Base-by-base conservation (phyloP, 2,329 filamentous ascomycete species). In the Aureobasidium subglaciale region DNA sequence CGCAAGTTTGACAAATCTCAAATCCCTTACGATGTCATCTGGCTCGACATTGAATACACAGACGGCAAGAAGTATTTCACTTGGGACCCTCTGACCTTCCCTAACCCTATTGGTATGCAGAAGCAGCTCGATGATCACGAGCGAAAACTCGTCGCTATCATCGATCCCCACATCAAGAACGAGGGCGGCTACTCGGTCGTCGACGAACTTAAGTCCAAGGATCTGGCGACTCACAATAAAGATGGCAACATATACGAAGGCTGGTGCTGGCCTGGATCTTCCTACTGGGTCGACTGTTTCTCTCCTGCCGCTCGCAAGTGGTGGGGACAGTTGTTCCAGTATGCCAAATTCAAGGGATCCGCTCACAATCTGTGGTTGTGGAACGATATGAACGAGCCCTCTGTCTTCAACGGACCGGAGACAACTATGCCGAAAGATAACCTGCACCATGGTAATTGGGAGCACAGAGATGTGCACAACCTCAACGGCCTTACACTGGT, bases 351-450 rank as follows among this genome's bases (percentile, higher is more conserved):
- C 79, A 88, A 89, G 70, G 91, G 90, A 45, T 90, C 90, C 1
- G 80, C 86, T 63, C 78, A 85, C 61, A 99, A 97, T 70, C 86
- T 89, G 0, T 96, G 90, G 71, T 83, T 99, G 64, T 99, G 93
- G 93, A 99, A 99, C 70, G 93, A 99, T 70, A 99, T 99, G 93
- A 97, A 96, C 68, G 93, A 99, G 74, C 93, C 93, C 0, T 97
- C 93, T 0, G 93, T 99, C 1, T 99, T 99, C 77, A 97, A 97
- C 69, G 93, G 93, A 0, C 93, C 93, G 0, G 93, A 99, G 71
- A 95, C 90, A 3, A 97, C 92, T 5, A 97, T 97, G 91, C 93
- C 93, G 59, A 96, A 96, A 73, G 93, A 99, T 75, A 99, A 99
- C 68, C 73, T 99, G 27, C 93, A 99, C 69, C 75, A 87, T 65